A percentile compares a stretch with the other conserved stretches of the same genome.
phyloP scores from a whole-genome alignment of 768 basidiomycete species.

The Termitomyces sp. region DNA sequence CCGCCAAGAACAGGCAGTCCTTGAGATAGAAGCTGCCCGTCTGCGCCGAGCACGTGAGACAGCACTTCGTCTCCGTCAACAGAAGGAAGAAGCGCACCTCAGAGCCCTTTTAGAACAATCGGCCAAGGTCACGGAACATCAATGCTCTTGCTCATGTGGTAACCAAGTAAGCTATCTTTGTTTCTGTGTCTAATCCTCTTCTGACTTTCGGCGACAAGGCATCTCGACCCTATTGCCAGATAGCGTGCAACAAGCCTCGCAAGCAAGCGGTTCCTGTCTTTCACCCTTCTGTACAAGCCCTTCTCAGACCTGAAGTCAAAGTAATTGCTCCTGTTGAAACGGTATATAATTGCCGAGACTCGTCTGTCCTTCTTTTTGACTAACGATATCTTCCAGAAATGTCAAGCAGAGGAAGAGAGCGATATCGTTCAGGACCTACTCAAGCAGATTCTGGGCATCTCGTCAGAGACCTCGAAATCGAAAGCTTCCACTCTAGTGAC shows the following conservation, averaged over 20 bases:
- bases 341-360: not conserved
- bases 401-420: not conserved
- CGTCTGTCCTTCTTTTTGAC: not conserved
- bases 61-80: not conserved
- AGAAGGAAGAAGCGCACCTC: conserved; percentile 1
- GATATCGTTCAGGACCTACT: not conserved
- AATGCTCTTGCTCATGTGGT: not conserved
- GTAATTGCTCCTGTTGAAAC: not conserved
- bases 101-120: not conserved
- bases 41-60: conserved; percentile 1
- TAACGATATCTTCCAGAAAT: not conserved
- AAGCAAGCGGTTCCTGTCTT: not conserved
- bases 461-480: not conserved
- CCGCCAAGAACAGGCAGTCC: not conserved
- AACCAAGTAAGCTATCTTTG: not conserved
- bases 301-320: not conserved
- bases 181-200: not conserved
- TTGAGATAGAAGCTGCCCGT: conserved; percentile 2
- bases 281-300: not conserved
- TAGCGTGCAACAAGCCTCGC: not conserved
- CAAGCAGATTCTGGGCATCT: not conserved
- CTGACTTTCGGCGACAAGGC: not conserved
- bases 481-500: not conserved
- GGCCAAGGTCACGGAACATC: not conserved
- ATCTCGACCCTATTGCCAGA: not conserved